Percentiles rank a stretch among this genome's conserved stretches.
Conservation (phyloP, 1,284 basidiomycete species). For the Mycena sp. region DNA sequence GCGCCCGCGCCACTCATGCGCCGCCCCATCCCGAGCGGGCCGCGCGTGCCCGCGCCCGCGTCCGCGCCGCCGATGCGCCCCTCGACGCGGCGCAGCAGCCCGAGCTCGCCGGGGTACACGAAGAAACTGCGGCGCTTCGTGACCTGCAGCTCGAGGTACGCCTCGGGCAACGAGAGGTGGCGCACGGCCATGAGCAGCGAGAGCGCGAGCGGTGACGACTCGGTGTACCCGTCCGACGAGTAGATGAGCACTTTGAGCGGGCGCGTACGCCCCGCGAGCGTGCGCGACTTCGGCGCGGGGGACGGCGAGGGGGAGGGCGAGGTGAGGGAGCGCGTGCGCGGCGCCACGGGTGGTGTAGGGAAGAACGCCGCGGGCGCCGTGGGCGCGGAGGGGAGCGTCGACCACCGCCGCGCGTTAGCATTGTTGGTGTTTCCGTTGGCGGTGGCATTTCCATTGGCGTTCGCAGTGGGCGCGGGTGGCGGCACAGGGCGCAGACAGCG, state of each 20-base stretch:
- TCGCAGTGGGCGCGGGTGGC: not conserved
- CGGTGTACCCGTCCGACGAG: slow-evolving; percentile 89
- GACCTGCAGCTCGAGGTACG: slow-evolving; percentile 87
- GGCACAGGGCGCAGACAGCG: slow-evolving; percentile 60
- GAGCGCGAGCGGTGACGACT: slow-evolving; percentile 90
- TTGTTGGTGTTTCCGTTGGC: not conserved
- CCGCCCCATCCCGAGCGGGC: slow-evolving; percentile 29
- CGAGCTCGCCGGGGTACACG: slow-evolving; percentile 87
- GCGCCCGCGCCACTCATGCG: slow-evolving; percentile 33
- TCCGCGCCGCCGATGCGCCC: slow-evolving; percentile 58
- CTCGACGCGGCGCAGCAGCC: slow-evolving; percentile 82
- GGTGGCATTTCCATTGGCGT: not conserved
- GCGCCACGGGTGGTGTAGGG: slow-evolving; percentile 24
- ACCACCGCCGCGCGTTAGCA: slow-evolving; percentile 12
- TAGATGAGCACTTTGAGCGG: slow-evolving; percentile 79
- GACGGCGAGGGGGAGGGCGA: slow-evolving; percentile 27
- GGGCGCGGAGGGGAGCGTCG: slow-evolving; percentile 18
- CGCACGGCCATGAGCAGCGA: slow-evolving; percentile 89
- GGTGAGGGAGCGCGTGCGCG: slow-evolving; percentile 30
- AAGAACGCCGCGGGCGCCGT: slow-evolving; percentile 22
- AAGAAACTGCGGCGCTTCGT: slow-evolving; percentile 87
- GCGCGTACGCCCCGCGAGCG: slow-evolving; percentile 47
- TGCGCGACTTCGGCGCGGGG: slow-evolving; percentile 31
- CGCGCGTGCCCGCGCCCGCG: slow-evolving; percentile 45
- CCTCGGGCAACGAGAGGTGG: slow-evolving; percentile 80